phyloP scores from a whole-genome alignment of 2,329 filamentous ascomycete genomes.

The Scleromitrula shiraiana region DNA sequence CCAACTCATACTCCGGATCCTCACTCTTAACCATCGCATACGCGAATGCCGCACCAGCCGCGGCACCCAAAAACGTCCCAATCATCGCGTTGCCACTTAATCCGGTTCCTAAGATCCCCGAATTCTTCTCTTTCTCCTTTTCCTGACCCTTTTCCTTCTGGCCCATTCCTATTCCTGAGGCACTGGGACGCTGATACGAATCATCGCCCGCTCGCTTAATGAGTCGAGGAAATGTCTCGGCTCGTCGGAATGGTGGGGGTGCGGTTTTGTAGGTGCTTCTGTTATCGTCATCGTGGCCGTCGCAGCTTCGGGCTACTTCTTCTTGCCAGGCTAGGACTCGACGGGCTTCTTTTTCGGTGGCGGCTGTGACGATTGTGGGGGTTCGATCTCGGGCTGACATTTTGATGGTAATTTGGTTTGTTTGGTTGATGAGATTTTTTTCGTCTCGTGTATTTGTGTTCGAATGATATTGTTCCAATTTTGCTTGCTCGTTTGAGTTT shows the following conservation, averaged over 20 bases:
- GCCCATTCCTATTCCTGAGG: too few relatives aligned
- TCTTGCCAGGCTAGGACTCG: constrained; percentile 38
- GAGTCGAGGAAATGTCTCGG: constrained; percentile 8
- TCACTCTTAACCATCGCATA: constrained; percentile 66
- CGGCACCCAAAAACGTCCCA: constrained; percentile 70
- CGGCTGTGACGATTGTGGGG: constrained; percentile 20
- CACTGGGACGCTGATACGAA: background rate
- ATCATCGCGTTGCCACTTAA: constrained; percentile 57
- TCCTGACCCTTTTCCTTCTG: constrained; percentile 11
- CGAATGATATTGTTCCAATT: too few relatives aligned
- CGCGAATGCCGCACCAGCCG: constrained; percentile 66
- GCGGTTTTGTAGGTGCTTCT: background rate
- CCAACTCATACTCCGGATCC: constrained; percentile 13
- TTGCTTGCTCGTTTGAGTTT: too few relatives aligned
- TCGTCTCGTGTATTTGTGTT: background rate
- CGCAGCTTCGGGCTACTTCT: constrained; percentile 28
- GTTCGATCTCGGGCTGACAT: too few relatives aligned
- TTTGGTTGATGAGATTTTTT: too few relatives aligned
- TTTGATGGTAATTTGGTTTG: too few relatives aligned
- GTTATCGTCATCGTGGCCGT: background rate
- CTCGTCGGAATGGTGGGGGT: constrained; percentile 9
- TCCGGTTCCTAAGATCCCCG: too few relatives aligned
- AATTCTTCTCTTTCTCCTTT: constrained; percentile 5
- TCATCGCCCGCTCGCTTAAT: background rate
- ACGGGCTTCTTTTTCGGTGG: constrained; percentile 25